Evolutionary conservation across 306 rosid genomes (phyloP), one percentile per base, ranked within the genome.

Genomic region (Prunus kanzakura): DNA sequence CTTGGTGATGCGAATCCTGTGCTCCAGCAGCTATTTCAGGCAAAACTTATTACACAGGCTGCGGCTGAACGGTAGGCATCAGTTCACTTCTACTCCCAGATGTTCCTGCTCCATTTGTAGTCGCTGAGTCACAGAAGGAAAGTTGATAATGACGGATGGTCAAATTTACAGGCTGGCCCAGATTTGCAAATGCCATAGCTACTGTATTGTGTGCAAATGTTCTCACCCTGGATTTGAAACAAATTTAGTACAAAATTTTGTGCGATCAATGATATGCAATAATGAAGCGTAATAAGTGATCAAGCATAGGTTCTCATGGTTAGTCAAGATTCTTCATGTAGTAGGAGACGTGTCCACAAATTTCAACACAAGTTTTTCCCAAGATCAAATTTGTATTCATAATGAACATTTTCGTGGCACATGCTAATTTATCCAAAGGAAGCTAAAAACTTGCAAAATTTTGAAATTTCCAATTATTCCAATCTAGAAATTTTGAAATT

Each of bases 161-260:
- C 92, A 72, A 72, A 95, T 89, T 80, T 89, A 88, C 97, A 95
- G 22, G 96, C 86, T 27, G 96, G 96, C 75, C 99, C 97, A 8
- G 76, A 95, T 78, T 91, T 92, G 91, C 97, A 95, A 73, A 95
- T 84, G 82, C 99, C 99, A 55, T 87, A 89, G 60, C 89, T 91
- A 72, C 93, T 88, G 81, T 88, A 95, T 71, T 90, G 84, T 1
- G 90, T 23, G 90, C 99, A 95, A 62, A 83, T 69, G 49, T 79
- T 86, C 88, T 90, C 89, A 70, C 87, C 99, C 97, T 95, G 89
- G 57, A 83, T 82, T 71, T 52, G 50, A 38, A 60, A 76, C 41
- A 73, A 74, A 69, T 25, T 68, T 11, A 47, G 61, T 72, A 76
- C 52, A 62, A 64, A 71, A 52, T 8, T 70, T 10, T 71, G 7